A percentile compares a stretch with the other conserved stretches of the same genome.
These are phyloP conservation scores for Sphaerulina vaccinii DNA, from an alignment of 2,329 filamentous ascomycete genomes.

Conservation along the genomic window DNA sequence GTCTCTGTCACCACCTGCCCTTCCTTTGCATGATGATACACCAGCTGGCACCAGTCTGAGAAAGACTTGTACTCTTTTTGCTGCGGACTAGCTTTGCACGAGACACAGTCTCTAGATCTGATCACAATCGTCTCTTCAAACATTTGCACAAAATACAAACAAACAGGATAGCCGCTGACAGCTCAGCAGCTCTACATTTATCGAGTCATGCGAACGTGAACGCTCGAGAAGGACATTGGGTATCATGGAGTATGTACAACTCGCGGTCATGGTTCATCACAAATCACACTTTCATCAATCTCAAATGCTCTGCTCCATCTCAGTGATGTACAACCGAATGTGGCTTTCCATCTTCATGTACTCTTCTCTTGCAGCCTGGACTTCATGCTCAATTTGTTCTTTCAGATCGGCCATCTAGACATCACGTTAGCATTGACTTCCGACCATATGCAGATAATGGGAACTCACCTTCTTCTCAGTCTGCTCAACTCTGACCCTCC, in stretches of 20 bases:
- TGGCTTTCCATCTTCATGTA: conserved; percentile 98
- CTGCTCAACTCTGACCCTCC: conserved; percentile 92
- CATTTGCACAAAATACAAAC: not conserved
- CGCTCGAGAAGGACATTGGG: conserved; percentile 1
- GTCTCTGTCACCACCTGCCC: not conserved
- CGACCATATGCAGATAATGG: not conserved
- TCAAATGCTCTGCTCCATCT: conserved; percentile 88
- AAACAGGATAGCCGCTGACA: not conserved
- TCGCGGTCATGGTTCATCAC: not conserved
- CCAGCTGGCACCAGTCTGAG: conserved; percentile 28
- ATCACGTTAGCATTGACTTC: conserved; percentile 23
- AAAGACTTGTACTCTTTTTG: conserved; percentile 28
- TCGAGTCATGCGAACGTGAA: not conserved
- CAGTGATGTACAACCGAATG: conserved; percentile 94
- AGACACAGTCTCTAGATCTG: conserved; percentile 24
- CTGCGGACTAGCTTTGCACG: conserved; percentile 31
- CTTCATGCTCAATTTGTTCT: conserved; percentile 93
- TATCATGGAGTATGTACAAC: conserved; percentile 14
- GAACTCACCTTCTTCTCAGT: conserved; percentile 89
- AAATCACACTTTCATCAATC: not conserved
- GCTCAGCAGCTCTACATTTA: not conserved
- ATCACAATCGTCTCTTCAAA: not conserved
- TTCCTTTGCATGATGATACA: conserved; percentile 21
- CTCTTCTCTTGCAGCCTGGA: conserved; percentile 85
- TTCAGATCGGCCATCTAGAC: conserved; percentile 91